Base-by-base conservation (phyloP, 768 basidiomycete genomes). In the Grammothele lineata region DNA sequence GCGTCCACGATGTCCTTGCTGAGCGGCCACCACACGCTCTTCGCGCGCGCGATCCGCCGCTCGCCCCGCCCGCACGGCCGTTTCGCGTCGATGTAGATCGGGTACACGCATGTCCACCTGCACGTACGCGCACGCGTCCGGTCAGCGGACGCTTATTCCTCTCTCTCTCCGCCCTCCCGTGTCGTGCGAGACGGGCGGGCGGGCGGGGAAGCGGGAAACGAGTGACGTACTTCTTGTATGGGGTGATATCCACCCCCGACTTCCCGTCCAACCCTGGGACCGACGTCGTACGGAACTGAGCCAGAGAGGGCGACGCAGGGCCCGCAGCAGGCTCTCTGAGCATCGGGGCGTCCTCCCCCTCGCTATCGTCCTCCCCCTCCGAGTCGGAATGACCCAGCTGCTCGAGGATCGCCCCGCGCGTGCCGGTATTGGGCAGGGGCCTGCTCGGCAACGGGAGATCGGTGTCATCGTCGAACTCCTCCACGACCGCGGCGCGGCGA, bases 91-190 rank as follows among this genome's bases (percentile, higher is more conserved):
- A 98, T 80, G 67, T 97, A 97, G 60, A 97, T 87, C 5, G 95
- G 95, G 65, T 98, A 99, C 61, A 98, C 81, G 57, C 89, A 90
- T 37, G 91, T 85, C 94, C 94, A 96, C 58, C 93, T 96, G 59
- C 12, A 44, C 18, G 30, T 15, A 32, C 15, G n/a, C n/a, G n/a
- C 49, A 36, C 24, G 43, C 25, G 44, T 41, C 45, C 53, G 47
- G 48, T 40, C 27, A 39, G 43, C 33, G 5, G 12, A 33, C 15
- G 5, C 23, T 15, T 25, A n/a, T n/a, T n/a, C n/a, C n/a, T n/a
- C n/a, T n/a, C n/a, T n/a, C n/a, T n/a, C n/a, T n/a, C n/a, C n/a
- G n/a, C n/a, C n/a, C n/a, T n/a, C n/a, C n/a, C n/a, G n/a, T n/a
- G n/a, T n/a, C n/a, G n/a, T n/a, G n/a, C n/a, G n/a, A n/a, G n/a